Evolutionary conservation across 345 rosid genomes (phyloP).

Genomic region (Draba incana): DNA sequence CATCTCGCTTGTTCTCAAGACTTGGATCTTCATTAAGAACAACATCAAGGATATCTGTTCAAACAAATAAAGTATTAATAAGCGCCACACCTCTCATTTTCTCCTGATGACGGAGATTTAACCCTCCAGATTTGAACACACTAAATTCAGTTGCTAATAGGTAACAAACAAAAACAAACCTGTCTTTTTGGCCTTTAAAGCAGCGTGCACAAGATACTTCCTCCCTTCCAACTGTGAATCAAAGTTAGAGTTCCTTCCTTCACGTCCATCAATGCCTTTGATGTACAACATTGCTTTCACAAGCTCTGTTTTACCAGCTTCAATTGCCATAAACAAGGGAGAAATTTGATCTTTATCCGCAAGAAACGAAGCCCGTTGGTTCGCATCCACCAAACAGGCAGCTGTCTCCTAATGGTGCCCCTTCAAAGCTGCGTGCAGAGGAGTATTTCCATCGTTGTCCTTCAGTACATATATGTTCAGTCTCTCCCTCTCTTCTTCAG

Average conservation of each 20-base stretch:
- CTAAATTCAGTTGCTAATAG: background rate
- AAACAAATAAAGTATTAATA: too few species aligned
- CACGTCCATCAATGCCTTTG: background rate
- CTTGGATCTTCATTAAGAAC: constrained; percentile 5
- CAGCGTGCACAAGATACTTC: constrained; percentile 12
- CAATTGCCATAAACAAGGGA: constrained; percentile 30
- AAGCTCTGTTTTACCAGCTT: background rate
- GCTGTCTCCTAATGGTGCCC: background rate
- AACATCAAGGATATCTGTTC: background rate
- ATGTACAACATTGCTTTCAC: constrained; percentile 13
- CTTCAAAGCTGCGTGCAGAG: constrained; percentile 37
- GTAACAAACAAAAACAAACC: constrained; percentile 12
- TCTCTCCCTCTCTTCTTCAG: too few species aligned
- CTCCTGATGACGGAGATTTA: too few species aligned
- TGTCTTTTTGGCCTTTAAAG: background rate
- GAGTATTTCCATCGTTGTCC: constrained; percentile 31
- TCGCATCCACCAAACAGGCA: background rate
- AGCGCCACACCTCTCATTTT: too few species aligned
- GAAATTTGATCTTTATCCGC: background rate
- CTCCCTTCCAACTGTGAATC: constrained; percentile 7
- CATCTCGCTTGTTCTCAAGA: constrained; percentile 10
- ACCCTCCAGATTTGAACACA: too few species aligned
- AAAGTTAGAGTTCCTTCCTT: background rate
- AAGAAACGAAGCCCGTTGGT: constrained; percentile 3
- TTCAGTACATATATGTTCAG: background rate